Evolutionary conservation across 2,329 filamentous ascomycete species (phyloP), one percentile per base, ranked within the genome.

Genomic region (Penicillium hesseltinei): DNA sequence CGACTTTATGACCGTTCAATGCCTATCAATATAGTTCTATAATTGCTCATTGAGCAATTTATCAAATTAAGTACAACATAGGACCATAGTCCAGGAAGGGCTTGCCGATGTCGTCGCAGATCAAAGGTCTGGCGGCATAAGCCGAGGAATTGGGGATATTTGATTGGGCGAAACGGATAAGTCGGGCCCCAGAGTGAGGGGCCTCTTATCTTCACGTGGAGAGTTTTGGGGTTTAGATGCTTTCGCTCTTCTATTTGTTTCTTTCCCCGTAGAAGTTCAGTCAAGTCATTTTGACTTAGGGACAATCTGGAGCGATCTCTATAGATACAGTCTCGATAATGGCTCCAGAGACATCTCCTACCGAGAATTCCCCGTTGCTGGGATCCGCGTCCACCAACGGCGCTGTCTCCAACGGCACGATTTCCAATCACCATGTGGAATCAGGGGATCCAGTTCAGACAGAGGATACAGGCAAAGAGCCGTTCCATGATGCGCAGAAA

Each of bases 281-380:
- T 53, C 44, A 27, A 47, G 49, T 53, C 29, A n/a, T 46, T 36
- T 40, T 33, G 54, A 47, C 35, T 31, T 47, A 29, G 19, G 13
- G 47, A 46, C 7, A 23, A 51, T 42, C 40, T 35, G 40, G 42
- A 47, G 44, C 27, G 33, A 50, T 36, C 38, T 51, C 39, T 27
- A 51, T 39, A 49, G 6, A 44, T 6, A 17, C 25, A 27, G 39
- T 61, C 42, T 42, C 43, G 23, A 50, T 23, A 58, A 73, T 73
- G 71, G 60, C 67, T 43, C 47, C 62, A 56, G 62, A 65, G 56
- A 52, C 56, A 29, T 48, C 49, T 51, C 62, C 58, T 23, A 64
- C 73, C 23, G 80, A 82, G 66, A 79, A 72, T 11, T 79, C 79
- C 57, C 79, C 79, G 46, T 70, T 82, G 54, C 74, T 82, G 38